Conservation (phyloP, 495 filamentous ascomycete species). For the Endocarpon pusillum region DNA sequence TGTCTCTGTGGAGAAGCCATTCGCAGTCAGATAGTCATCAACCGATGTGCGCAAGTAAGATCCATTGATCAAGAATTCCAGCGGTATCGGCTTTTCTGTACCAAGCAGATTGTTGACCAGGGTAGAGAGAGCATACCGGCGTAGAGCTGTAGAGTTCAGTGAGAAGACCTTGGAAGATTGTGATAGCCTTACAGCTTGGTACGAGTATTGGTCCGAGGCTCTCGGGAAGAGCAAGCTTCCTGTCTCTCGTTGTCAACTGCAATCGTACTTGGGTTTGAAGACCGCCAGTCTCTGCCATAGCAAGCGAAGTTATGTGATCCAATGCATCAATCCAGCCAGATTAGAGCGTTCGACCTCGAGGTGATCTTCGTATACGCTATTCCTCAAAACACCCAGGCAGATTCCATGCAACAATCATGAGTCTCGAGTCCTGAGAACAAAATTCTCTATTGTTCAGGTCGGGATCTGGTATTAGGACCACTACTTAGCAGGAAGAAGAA, state of each 20-base stretch:
- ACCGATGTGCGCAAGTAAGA: conserved; percentile 75
- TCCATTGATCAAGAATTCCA: conserved; percentile 92
- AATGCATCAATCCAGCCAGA: no score
- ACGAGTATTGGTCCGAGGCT: conserved; percentile 45
- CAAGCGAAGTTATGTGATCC: no score
- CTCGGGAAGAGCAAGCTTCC: conserved; percentile 42
- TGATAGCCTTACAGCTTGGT: conserved; percentile 35
- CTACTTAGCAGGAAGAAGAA: no score
- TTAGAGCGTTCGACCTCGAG: no score
- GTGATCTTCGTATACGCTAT: no score
- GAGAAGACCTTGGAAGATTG: not conserved
- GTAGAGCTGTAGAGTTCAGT: conserved; percentile 42
- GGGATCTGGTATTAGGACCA: no score
- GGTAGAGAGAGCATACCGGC: conserved; percentile 78
- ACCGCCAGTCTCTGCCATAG: no score
- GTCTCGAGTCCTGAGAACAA: no score
- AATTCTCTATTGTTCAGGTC: no score
- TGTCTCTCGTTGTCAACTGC: conserved; percentile 38
- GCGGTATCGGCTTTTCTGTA: conserved; percentile 62
- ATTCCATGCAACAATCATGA: no score
- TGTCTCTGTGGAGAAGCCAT: conserved; percentile 77
- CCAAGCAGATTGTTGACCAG: conserved; percentile 84
- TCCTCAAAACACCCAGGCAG: no score
- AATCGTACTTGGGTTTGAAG: conserved; percentile 43
- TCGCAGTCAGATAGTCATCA: conserved; percentile 69